A percentile compares a stretch with the other conserved stretches of the same genome.
phyloP scores from a whole-genome alignment of 1,284 basidiomycete genomes.

The Wallemia mellicola region DNA sequence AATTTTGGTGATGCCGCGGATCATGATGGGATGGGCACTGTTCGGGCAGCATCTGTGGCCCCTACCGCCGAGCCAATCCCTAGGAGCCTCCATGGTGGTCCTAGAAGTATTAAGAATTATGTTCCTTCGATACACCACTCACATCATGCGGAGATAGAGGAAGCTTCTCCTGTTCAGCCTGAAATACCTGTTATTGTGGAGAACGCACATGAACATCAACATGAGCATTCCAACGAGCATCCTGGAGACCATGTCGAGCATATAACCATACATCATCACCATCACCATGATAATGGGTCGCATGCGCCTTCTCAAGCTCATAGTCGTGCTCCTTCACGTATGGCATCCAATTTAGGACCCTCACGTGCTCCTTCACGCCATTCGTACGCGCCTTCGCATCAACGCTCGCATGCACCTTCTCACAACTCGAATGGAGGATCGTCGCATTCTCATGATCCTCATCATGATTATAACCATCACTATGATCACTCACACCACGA shows the following conservation, averaged over 20 bases:
- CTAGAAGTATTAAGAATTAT: neutral
- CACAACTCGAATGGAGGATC: neutral
- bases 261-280: neutral
- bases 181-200: neutral
- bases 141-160: neutral
- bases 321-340: neutral
- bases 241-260: neutral
- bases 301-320: neutral
- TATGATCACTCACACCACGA: neutral
- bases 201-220: no score
- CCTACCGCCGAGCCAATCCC: neutral
- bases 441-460: neutral
- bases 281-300: neutral
- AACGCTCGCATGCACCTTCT: neutral
- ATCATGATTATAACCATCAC: neutral
- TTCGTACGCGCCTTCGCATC: neutral
- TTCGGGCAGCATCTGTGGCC: neutral
- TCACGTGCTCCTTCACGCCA: neutral
- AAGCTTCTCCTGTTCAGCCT: neutral
- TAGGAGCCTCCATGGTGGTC: neutral
- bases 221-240: no score
- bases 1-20: neutral
- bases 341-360: neutral
- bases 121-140: neutral
- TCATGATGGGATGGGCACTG: neutral